A percentile compares a stretch with the other conserved stretches of the same genome.
phyloP scores from a whole-genome alignment of 768 basidiomycete species.

The Clathrus columnatus region DNA sequence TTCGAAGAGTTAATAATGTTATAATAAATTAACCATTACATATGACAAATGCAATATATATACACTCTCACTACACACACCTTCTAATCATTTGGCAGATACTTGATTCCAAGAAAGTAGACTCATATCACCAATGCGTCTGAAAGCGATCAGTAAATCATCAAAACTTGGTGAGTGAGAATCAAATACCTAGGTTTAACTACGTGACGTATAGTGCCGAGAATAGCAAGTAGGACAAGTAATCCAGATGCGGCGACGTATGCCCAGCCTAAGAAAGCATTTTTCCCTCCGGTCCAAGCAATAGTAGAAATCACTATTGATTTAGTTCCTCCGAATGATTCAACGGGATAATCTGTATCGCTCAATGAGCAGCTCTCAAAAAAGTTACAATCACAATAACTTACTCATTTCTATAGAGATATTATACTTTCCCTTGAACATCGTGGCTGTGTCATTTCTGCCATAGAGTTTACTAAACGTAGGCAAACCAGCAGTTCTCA shows the following conservation, averaged over 20 bases:
- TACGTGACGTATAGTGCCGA: slow-evolving; percentile 85
- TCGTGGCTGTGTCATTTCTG: slow-evolving; percentile 70
- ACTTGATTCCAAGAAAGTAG: slow-evolving; percentile 78
- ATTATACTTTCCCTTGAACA: slow-evolving; percentile 67
- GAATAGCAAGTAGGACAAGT: slow-evolving; percentile 80
- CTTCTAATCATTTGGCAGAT: neutral
- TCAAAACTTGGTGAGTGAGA: neutral
- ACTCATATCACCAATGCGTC: slow-evolving; percentile 82
- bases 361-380: slow-evolving; percentile 7
- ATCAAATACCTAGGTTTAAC: slow-evolving; percentile 72
- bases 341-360: slow-evolving; percentile 79
- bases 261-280: slow-evolving; percentile 97
- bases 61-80: too few species aligned
- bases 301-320: slow-evolving; percentile 95
- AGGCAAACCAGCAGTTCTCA: slow-evolving; percentile 94
- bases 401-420: slow-evolving; percentile 75
- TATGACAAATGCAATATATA: neutral
- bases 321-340: slow-evolving; percentile 88
- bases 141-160: slow-evolving; percentile 22
- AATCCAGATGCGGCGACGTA: slow-evolving; percentile 85
- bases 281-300: slow-evolving; percentile 98
- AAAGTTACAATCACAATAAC: slow-evolving; percentile 23
- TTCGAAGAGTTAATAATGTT: slow-evolving; percentile 4
- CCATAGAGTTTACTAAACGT: slow-evolving; percentile 95
- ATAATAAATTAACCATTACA: slow-evolving; percentile 14